Conservation (phyloP, 2,329 filamentous ascomycete genomes). For the Claviceps lovelessii region DNA sequence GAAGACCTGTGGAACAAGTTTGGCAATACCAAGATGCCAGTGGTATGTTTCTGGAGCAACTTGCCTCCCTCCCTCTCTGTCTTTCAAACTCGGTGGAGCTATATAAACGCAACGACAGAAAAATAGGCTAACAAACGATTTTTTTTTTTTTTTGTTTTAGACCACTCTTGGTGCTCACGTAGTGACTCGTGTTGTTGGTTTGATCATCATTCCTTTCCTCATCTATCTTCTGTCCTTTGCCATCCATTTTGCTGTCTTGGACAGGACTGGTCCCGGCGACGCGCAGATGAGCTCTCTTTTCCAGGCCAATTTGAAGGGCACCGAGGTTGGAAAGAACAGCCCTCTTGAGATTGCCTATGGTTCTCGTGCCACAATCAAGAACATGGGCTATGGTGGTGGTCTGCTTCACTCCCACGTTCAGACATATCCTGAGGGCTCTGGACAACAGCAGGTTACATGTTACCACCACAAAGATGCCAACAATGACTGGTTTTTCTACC, state of each 20-base stretch:
- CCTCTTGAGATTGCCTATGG: constrained; percentile 84
- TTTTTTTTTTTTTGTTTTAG: constrained; percentile 10
- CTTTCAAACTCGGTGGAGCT: background rate
- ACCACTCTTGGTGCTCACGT: constrained; percentile 63
- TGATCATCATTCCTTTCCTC: constrained; percentile 77
- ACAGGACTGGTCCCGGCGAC: constrained; percentile 88
- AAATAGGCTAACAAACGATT: background rate
- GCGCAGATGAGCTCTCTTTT: constrained; percentile 99
- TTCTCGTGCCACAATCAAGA: constrained; percentile 86
- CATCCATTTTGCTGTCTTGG: constrained; percentile 83
- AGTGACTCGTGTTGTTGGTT: constrained; percentile 62
- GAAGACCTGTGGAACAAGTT: constrained; percentile 99
- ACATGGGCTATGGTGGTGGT: constrained; percentile 97
- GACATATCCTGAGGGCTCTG: constrained; percentile 85
- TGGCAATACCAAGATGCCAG: constrained; percentile 81
- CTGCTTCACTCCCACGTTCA: constrained; percentile 93
- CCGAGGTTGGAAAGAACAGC: constrained; percentile 85
- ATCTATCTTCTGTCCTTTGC: constrained; percentile 96
- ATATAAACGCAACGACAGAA: background rate
- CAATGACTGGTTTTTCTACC: constrained; percentile 99
- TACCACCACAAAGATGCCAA: constrained; percentile 99
- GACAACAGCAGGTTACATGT: constrained; percentile 93
- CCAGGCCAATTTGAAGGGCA: constrained; percentile 89
- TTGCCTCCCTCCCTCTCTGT: background rate
- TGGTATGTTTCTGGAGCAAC: constrained; percentile 33